Evolutionary conservation across 495 filamentous ascomycete species (phyloP), one percentile per base, ranked within the genome.

Genomic region (Penicillium bialowiezense): DNA sequence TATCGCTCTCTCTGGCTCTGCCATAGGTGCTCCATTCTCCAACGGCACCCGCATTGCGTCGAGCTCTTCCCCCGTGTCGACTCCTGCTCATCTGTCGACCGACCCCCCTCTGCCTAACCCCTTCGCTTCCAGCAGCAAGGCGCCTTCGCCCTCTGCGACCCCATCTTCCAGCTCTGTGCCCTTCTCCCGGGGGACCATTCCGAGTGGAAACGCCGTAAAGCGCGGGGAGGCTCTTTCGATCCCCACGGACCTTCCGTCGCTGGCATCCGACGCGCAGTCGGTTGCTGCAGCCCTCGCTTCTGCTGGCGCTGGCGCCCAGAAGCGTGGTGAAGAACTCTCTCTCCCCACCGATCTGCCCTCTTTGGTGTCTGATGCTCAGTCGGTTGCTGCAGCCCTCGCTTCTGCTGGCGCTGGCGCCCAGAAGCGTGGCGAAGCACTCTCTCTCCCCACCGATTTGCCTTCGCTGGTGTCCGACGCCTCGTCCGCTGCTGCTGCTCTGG

Each of bases 1-100:
- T 38, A 13, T 61, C 10, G 47, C 51, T 19, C 51, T 61, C 13
- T 48, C 51, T 7, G 58, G 51, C 26, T 50, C 54, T 34, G 55
- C 51, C 33, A 29, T 58, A 18, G 58, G 35, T 28, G 40, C 33
- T 9, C 58, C 58, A 12, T 52, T 58, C 53, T 44, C 46, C 20
- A 57, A 41, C 18, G 44, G 58, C 31, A 52, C 50, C 14, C 46
- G 36, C 20, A 10, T 18, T 24, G 46, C 17, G 9, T 41, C 41
- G 18, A 34, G 39, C 9, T 19, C 43, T 19, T 49, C 48, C 23
- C 40, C 36, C 6, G 13, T 38, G 9, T 24, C 34, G 35, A 45
- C 28, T 36, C 48, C 51, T 13, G 43, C 48, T 9, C 51, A 34
- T 29, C 7, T 28, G 15, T 40, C 48, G 10, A 51, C 24, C 9